These are phyloP conservation scores for Angomonas ambiguus DNA, from an alignment of 208 protist species.

Conservation along the genomic window DNA sequence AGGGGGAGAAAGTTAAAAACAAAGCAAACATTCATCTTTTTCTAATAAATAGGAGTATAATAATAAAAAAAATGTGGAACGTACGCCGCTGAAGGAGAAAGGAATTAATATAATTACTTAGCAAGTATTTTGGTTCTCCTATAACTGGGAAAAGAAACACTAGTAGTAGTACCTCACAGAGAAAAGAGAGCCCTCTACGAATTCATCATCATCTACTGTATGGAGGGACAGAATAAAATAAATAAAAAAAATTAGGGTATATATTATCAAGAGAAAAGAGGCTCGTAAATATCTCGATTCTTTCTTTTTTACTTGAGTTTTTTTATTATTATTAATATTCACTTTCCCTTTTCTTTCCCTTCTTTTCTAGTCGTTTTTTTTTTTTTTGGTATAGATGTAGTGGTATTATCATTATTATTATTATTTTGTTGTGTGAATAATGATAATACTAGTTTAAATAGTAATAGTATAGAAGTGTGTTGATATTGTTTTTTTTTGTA, in stretches of 20 bases:
- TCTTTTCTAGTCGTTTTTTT: neutral
- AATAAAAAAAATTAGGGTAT: too few species aligned
- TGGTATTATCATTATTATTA: neutral
- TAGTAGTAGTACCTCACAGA: too few species aligned
- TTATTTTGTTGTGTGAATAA: neutral
- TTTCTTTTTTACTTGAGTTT: neutral
- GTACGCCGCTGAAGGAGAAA: neutral
- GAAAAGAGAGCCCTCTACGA: too few species aligned
- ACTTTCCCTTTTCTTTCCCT: neutral
- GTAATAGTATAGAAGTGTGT: neutral
- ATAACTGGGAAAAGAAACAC: too few species aligned
- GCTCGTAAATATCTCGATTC: neutral
- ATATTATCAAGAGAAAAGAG: neutral
- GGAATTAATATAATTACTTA: neutral
- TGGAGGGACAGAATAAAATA: too few species aligned
- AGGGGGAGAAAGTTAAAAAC: neutral
- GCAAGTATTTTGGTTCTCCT: too few species aligned
- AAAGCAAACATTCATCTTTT: too few species aligned
- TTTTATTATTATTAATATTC: constrained; percentile 8
- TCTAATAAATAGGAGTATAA: too few species aligned
- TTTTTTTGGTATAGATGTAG: neutral
- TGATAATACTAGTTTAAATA: neutral
- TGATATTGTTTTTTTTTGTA: neutral
- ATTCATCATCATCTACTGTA: too few species aligned
- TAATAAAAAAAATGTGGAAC: too few species aligned